These are phyloP conservation scores for Discostella stelligeroides DNA, from an alignment of 108 stramenopile genomes.

Conservation along the genomic window DNA sequence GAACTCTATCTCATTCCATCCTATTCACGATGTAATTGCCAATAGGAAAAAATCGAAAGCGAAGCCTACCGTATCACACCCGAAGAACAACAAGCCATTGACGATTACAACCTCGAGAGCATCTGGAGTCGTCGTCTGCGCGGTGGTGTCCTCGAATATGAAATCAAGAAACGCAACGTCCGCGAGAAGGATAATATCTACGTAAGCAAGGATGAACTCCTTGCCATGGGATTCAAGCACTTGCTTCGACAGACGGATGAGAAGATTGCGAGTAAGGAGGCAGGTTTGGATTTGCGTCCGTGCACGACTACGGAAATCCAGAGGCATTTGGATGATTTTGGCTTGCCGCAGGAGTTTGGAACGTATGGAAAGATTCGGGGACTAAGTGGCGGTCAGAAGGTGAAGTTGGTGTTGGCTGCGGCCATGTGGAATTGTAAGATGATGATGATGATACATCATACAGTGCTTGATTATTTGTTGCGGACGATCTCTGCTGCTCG, in stretches of 20 bases:
- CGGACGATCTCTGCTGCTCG: no score
- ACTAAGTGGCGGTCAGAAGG: slow-evolving; percentile 96
- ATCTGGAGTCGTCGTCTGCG: slow-evolving; percentile 94
- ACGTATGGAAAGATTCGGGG: slow-evolving; percentile 97
- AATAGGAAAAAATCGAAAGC: slow-evolving; percentile 77
- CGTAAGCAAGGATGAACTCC: slow-evolving; percentile 80
- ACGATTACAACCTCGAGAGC: slow-evolving; percentile 90
- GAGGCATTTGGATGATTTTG: slow-evolving; percentile 96
- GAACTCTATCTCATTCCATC: no score
- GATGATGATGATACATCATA: neutral
- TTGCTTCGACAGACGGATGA: slow-evolving; percentile 89
- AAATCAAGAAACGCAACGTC: slow-evolving; percentile 91
- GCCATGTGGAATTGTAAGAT: slow-evolving; percentile 94
- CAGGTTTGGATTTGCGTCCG: slow-evolving; percentile 90
- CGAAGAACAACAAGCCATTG: slow-evolving; percentile 91
- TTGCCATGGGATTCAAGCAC: slow-evolving; percentile 88
- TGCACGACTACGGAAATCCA: slow-evolving; percentile 93
- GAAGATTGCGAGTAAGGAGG: slow-evolving; percentile 95
- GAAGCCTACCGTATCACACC: slow-evolving; percentile 87
- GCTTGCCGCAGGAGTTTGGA: slow-evolving; percentile 95
- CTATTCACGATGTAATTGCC: no score
- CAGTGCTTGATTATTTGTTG: no score
- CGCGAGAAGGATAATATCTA: slow-evolving; percentile 93
- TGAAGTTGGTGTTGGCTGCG: slow-evolving; percentile 98
- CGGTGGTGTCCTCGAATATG: slow-evolving; percentile 89